phyloP scores from a whole-genome alignment of 192 early-diverging fungal species.

The Lobosporangium transversale region DNA sequence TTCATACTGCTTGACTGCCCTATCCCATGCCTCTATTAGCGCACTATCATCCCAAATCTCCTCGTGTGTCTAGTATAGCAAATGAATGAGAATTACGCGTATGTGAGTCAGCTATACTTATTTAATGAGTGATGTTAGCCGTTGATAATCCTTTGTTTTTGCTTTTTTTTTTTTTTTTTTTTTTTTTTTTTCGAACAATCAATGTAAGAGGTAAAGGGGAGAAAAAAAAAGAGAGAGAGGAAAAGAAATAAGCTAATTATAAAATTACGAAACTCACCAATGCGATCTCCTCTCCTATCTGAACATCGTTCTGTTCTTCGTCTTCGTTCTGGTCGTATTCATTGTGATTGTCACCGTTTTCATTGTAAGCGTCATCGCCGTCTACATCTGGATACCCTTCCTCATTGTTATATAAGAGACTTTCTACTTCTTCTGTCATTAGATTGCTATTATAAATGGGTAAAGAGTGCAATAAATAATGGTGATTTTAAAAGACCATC shows the following conservation, averaged over 20 bases:
- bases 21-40: conserved; percentile 72
- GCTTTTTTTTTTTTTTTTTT: no score
- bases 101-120: no score
- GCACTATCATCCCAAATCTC: conserved; percentile 72
- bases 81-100: neutral
- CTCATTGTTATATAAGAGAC: neutral
- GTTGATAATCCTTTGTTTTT: no score
- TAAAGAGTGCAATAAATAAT: no score
- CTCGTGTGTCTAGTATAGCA: conserved; percentile 26
- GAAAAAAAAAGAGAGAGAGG: neutral
- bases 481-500: no score
- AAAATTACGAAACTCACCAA: conserved; percentile 14
- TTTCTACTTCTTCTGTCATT: neutral
- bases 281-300: conserved; percentile 31
- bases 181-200: no score
- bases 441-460: no score
- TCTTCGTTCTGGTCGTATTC: conserved; percentile 8
- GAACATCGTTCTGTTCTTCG: conserved; percentile 8
- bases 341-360: conserved; percentile 11
- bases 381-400: no score
- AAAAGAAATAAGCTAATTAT: neutral
- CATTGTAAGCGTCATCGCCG: no score
- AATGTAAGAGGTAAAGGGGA: neutral
- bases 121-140: no score
- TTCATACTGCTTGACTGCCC: conserved; percentile 66